phyloP scores from a whole-genome alignment of 202 grass and related monocot species.

The Setaria italica region DNA sequence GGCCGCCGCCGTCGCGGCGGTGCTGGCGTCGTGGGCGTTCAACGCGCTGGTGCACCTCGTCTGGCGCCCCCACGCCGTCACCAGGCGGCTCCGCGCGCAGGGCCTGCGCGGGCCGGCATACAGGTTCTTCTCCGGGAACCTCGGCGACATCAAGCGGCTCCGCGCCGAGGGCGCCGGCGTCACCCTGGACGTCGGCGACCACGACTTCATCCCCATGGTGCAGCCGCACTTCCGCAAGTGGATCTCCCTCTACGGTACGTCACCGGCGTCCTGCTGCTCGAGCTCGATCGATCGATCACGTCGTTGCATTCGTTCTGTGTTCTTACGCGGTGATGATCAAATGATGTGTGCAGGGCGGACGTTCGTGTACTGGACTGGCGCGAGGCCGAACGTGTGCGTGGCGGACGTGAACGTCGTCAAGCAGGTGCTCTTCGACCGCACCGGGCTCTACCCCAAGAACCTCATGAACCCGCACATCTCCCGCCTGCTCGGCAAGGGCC shows the following conservation, averaged over 20 bases:
- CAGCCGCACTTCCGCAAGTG: slow-evolving; percentile 57
- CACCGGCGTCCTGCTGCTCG: too few species aligned
- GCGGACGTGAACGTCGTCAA: slow-evolving; percentile 47
- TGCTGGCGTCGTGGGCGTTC: slow-evolving; percentile 45
- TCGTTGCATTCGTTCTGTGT: too few species aligned
- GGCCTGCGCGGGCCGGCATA: slow-evolving; percentile 52
- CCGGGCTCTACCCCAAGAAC: slow-evolving; percentile 46
- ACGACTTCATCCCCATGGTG: slow-evolving; percentile 62
- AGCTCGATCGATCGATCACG: too few species aligned
- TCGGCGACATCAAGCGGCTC: slow-evolving; percentile 52
- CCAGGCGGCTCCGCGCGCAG: slow-evolving; percentile 49
- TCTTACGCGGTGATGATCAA: background rate
- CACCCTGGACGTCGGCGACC: slow-evolving; percentile 43
- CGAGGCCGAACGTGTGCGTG: slow-evolving; percentile 35
- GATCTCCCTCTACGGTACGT: slow-evolving; percentile 58
- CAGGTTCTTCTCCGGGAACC: slow-evolving; percentile 52
- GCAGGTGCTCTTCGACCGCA: slow-evolving; percentile 51
- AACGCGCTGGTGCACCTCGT: slow-evolving; percentile 36
- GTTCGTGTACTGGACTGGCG: slow-evolving; percentile 53
- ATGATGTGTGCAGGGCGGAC: slow-evolving; percentile 21
- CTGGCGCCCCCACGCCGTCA: slow-evolving; percentile 53
- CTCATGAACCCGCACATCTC: slow-evolving; percentile 14
- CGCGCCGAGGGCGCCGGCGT: slow-evolving; percentile 8
- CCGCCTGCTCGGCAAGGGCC: slow-evolving; percentile 54
- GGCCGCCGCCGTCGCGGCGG: background rate